Base-by-base conservation (phyloP, 2,329 filamentous ascomycete genomes). In the Venturia pyrina region DNA sequence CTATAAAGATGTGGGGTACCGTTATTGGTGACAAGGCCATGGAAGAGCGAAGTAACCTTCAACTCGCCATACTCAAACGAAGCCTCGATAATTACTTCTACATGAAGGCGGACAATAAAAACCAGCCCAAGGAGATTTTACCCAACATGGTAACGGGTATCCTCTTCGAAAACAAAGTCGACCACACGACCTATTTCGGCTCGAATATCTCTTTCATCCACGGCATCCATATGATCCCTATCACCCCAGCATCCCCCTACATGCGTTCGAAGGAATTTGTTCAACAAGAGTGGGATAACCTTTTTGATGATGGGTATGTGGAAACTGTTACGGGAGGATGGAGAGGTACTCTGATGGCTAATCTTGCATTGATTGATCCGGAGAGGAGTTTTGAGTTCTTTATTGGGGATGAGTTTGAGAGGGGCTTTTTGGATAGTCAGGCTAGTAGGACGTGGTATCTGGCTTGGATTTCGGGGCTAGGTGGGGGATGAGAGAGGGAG, bases 141-240 rank as follows among this genome's bases (percentile, higher is more conserved):
- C 84, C 80, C 46, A 98, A 98, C 80, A 91, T 89, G 76, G 81
- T 84, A 5, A 80, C 81, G 1, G 85, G 84, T 19, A 86, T 87
- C 46, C 75, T 96, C 11, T 98, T 97, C 72, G 93, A 98, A 78
- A 98, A 97, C 80, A 98, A 98, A 78, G 83, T 92, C 64, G 91
- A 98, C 75, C 91, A 97, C 76, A 67, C 66, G 8, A 67, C 66
- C 1, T 67, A 63, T 21, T 67, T 67, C 34, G 65, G 65, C 19
- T n/a, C 34, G 3, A 48, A 67, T 8, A 32, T 37, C n/a, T 59
- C 62, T 13, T 67, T 41, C 40, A 63, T 67, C 21, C 43, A 67
- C 3, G 66, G 66, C 0, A 64, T 67, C 7, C 66, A 67, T 28
- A 65, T 65, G 62, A 3, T 65, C 11, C 66, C 62, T 5, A 28